Evolutionary conservation across 2,329 filamentous ascomycete genomes (phyloP).

Genomic region (Ophiostoma montium): DNA sequence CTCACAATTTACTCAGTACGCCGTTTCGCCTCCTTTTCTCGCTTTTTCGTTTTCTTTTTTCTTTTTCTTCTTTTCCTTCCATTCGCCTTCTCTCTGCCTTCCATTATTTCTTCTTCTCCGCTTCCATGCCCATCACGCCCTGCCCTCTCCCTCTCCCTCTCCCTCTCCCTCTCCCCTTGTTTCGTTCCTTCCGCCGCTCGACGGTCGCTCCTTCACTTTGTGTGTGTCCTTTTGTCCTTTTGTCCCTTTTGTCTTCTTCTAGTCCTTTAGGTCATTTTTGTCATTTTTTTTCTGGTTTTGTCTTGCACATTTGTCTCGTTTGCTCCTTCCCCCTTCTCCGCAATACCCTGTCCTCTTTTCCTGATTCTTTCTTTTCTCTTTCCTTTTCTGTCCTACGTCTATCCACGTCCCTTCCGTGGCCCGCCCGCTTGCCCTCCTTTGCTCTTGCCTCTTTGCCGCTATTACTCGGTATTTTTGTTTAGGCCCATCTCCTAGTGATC

Average conservation of each 20-base stretch:
- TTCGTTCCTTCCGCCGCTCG: not conserved
- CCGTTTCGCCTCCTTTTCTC: not conserved
- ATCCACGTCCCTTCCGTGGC: not conserved
- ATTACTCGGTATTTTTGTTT: not conserved
- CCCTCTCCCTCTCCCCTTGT: not conserved
- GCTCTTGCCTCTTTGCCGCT: not conserved
- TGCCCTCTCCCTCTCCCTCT: not conserved
- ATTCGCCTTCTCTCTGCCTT: slow-evolving; percentile 2
- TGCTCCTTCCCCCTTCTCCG: not conserved
- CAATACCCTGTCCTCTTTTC: not conserved
- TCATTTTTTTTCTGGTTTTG: not conserved
- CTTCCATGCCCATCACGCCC: not conserved
- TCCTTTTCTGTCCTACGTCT: not conserved
- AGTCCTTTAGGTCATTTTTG: not conserved
- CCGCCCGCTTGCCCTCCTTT: not conserved
- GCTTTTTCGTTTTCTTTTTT: not conserved
- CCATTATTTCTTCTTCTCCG: slow-evolving; percentile 3
- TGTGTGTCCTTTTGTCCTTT: not conserved
- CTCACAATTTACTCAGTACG: too few species aligned
- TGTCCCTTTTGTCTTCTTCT: not conserved
- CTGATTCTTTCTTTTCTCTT: slow-evolving; percentile 6
- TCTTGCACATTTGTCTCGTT: not conserved
- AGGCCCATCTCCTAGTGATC: not conserved
- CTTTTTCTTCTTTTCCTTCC: slow-evolving; percentile 5
- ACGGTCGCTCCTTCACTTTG: not conserved